Evolutionary conservation across 768 basidiomycete species (phyloP).

Genomic region (Hypsizygus marmoreus): DNA sequence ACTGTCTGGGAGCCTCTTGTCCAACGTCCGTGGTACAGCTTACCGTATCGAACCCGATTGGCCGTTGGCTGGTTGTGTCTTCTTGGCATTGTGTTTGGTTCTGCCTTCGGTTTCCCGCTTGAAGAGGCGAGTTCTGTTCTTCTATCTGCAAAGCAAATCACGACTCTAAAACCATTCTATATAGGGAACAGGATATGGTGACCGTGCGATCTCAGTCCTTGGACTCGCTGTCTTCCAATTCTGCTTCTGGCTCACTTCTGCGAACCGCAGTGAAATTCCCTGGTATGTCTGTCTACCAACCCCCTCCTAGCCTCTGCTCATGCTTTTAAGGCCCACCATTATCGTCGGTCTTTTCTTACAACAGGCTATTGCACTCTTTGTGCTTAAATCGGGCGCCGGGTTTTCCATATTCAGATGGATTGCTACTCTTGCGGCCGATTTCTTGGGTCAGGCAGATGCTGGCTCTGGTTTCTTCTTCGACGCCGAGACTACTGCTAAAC

Average conservation of each 20-base stretch:
- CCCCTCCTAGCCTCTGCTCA: constrained; percentile 3
- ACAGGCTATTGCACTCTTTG: constrained; percentile 86
- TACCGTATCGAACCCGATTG: constrained; percentile 54
- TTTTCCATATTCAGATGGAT: constrained; percentile 85
- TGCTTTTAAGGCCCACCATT: constrained; percentile 67
- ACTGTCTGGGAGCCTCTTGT: constrained; percentile 71
- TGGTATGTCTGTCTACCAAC: constrained; percentile 50
- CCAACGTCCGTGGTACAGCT: constrained; percentile 64
- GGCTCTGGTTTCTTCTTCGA: constrained; percentile 88
- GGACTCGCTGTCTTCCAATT: constrained; percentile 81
- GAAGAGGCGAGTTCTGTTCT: constrained; percentile 47
- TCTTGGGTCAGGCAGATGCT: constrained; percentile 64
- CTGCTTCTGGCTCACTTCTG: constrained; percentile 71
- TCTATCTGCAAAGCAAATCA: constrained; percentile 1
- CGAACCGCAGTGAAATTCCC: constrained; percentile 60
- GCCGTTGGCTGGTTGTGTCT: constrained; percentile 76
- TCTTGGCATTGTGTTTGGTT: constrained; percentile 78
- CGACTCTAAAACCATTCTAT: constrained; percentile 14
- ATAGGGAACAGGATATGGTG: constrained; percentile 62
- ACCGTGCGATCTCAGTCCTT: constrained; percentile 80
- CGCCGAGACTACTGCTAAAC: constrained; percentile 57
- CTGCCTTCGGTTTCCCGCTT: constrained; percentile 80
- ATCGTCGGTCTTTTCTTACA: constrained; percentile 86
- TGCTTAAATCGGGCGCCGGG: constrained; percentile 82
- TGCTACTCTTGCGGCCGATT: constrained; percentile 78